A percentile compares a stretch with the other conserved stretches of the same genome.
These are phyloP conservation scores for Plantago major DNA, from an alignment of 257 asterid genomes.

Conservation along the genomic window DNA sequence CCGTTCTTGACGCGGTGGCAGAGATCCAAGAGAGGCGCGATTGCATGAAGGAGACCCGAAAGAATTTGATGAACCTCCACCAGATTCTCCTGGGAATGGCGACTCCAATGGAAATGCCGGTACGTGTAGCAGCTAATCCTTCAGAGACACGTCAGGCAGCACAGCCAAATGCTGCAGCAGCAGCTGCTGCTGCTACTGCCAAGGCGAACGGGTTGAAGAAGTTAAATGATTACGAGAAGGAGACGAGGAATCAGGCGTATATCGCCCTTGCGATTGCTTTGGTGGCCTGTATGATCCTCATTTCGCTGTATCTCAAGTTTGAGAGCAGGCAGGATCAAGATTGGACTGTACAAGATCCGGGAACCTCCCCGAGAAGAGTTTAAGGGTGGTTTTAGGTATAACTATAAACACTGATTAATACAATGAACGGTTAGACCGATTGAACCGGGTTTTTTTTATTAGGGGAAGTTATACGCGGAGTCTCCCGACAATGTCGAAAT, in stretches of 20 bases:
- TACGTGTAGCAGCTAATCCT: neutral
- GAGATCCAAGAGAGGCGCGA: constrained; percentile 51
- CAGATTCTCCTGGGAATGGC: constrained; percentile 42
- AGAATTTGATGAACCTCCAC: constrained; percentile 38
- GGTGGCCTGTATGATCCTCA: neutral
- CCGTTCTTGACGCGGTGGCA: constrained; percentile 37
- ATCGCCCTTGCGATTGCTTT: neutral
- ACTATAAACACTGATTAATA: too few species aligned
- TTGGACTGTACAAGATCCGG: neutral
- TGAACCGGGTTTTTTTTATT: too few species aligned
- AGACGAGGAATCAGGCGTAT: constrained; percentile 8
- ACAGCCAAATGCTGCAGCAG: neutral
- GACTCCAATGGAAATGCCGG: constrained; percentile 25
- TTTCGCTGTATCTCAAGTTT: neutral
- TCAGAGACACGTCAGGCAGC: neutral
- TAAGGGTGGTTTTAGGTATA: too few species aligned
- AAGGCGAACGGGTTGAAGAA: neutral
- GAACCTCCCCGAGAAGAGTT: too few species aligned
- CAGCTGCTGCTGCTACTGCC: too few species aligned
- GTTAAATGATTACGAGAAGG: constrained; percentile 9
- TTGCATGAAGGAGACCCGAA: constrained; percentile 36
- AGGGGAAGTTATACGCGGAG: too few species aligned
- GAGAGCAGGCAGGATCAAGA: neutral
- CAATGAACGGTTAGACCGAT: too few species aligned
- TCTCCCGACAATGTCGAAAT: too few species aligned